Percentiles rank a stretch among this genome's conserved stretches.
phyloP scores from a whole-genome alignment of 495 filamentous ascomycete genomes.

The Diplogelasinospora grovesii region DNA sequence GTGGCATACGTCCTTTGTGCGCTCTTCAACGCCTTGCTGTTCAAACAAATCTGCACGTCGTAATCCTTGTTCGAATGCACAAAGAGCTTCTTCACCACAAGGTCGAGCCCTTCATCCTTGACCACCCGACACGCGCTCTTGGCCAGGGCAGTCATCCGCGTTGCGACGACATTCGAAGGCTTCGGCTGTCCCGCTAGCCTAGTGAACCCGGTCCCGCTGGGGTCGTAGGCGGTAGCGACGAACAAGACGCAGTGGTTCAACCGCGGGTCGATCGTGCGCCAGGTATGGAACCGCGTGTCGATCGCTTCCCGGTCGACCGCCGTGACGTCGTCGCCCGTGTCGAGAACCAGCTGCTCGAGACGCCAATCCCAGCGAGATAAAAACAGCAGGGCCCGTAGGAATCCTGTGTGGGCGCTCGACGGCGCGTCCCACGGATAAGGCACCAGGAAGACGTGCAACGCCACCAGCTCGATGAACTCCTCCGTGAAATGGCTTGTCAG shows the following conservation, averaged over 20 bases:
- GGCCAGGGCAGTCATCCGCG: conserved; percentile 74
- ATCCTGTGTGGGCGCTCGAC: conserved; percentile 71
- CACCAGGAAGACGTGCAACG: conserved; percentile 66
- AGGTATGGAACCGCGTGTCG: conserved; percentile 66
- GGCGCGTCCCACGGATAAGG: conserved; percentile 77
- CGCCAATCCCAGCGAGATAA: conserved; percentile 90
- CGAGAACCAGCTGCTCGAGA: conserved; percentile 68
- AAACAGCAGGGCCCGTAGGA: conserved; percentile 69
- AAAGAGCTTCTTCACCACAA: conserved; percentile 62
- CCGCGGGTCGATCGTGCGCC: conserved; percentile 76
- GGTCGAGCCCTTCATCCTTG: conserved; percentile 47
- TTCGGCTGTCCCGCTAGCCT: conserved; percentile 38
- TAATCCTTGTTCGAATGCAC: conserved; percentile 62
- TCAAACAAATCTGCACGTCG: conserved; percentile 75
- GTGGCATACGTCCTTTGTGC: conserved; percentile 15
- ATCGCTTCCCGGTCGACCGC: conserved; percentile 52
- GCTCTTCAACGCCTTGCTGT: conserved; percentile 38
- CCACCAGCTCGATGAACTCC: conserved; percentile 77
- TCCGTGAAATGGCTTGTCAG: conserved; percentile 67
- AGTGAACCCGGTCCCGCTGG: conserved; percentile 74
- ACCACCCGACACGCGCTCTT: conserved; percentile 59
- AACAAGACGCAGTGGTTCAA: conserved; percentile 82
- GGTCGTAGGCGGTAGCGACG: conserved; percentile 71
- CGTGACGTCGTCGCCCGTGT: conserved; percentile 54
- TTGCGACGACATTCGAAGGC: conserved; percentile 75